These are phyloP conservation scores for Ophiorrhiza pumila DNA, from an alignment of 257 asterid species.

Conservation along the genomic window DNA sequence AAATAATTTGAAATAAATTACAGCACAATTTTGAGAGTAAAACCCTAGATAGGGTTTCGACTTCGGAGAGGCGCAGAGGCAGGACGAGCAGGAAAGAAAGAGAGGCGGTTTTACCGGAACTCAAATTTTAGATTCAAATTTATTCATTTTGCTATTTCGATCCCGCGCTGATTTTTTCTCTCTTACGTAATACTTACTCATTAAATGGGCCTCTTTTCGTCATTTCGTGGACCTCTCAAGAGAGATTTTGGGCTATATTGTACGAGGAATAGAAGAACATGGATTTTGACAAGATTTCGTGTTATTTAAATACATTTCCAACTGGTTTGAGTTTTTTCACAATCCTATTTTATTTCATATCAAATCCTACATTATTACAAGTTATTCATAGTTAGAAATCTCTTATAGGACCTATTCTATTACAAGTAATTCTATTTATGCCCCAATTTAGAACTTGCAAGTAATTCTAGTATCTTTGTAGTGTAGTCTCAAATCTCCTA, in stretches of 20 bases:
- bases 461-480: no score
- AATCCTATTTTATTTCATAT: no score
- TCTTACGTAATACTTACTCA: not conserved
- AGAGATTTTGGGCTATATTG: not conserved
- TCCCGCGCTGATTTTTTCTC: constrained; percentile 14
- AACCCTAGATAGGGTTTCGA: constrained; percentile 18
- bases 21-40: not conserved
- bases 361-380: no score
- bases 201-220: constrained; percentile 1
- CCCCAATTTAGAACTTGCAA: no score
- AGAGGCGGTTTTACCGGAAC: constrained; percentile 12
- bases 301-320: no score
- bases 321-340: no score
- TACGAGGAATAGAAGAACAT: no score
- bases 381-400: no score
- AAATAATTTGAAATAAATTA: not conserved
- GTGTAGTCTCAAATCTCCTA: no score
- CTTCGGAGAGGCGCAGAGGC: constrained; percentile 8
- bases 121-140: constrained; percentile 15
- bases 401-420: no score
- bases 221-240: not conserved
- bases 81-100: not conserved
- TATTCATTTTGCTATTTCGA: constrained; percentile 11
- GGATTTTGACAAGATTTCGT: no score
- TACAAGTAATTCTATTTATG: no score